A percentile compares a stretch with the other conserved stretches of the same genome.
Conservation (phyloP, 176 grass and related monocot species). For the Paspalum notatum region DNA sequence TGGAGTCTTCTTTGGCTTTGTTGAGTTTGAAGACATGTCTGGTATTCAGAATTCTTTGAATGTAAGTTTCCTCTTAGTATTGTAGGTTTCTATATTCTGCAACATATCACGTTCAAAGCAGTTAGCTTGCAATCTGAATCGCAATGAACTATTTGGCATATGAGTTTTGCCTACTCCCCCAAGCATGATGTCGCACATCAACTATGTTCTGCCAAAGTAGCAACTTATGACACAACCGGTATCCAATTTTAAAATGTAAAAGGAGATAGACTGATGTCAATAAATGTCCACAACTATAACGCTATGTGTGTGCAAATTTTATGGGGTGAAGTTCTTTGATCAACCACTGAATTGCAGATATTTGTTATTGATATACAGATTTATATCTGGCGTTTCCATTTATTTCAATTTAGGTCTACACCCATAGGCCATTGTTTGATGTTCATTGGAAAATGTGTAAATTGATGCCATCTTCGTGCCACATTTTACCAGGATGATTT, state of each 20-base stretch:
- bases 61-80: conserved; percentile 42
- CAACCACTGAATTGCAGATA: neutral
- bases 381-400: conserved; percentile 5
- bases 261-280: neutral
- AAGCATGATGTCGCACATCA: neutral
- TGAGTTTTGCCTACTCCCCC: neutral
- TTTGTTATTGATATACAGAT: neutral
- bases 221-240: neutral
- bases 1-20: conserved; percentile 76
- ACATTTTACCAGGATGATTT: conserved; percentile 12
- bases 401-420: conserved; percentile 8
- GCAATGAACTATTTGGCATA: neutral
- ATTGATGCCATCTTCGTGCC: neutral
- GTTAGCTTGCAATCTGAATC: neutral
- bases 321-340: neutral
- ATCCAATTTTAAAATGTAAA: conserved; percentile 8
- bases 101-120: conserved; percentile 4
- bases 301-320: neutral
- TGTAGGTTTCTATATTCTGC: conserved; percentile 11
- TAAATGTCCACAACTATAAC: neutral
- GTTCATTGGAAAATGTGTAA: neutral
- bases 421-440: neutral
- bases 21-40: conserved; percentile 66
- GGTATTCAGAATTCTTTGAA: conserved; percentile 68
- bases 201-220: neutral